Base-by-base conservation (phyloP, 495 filamentous ascomycete genomes). In the Copromyces sp. region DNA sequence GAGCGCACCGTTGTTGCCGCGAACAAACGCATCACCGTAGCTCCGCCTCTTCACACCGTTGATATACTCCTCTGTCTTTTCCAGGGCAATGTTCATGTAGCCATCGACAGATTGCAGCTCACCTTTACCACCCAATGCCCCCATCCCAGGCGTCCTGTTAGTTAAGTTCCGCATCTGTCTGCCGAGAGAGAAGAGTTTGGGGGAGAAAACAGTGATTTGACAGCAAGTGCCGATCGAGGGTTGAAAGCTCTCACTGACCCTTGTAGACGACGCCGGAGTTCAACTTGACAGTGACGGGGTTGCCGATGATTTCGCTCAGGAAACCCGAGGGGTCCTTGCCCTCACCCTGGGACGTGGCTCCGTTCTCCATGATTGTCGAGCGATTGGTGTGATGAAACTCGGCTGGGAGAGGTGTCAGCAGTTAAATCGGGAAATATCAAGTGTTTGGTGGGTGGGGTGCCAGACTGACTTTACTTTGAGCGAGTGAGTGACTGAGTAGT, bases 81-180 rank as follows among this genome's bases (percentile, higher is more conserved):
- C 95, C 3, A 99, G 87, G 24, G 95, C 94, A 75, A 99, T 96
- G 81, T 99, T 98, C 95, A 99, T 98, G 80, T 98, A 99, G 45
- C 96, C 96, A 80, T 99, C 95, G n/a, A 98, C 94, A 0, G 94
- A 97, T 77, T 97, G 93, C n/a, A 97, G 86, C 77, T 96, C 92
- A 44, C 94, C 94, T 97, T 69, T 9, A 68, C 9, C 8, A 0
- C 6, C 16, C 61, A 71, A 42, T 40, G 35, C 53, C 53, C 53
- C 3, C 53, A 65, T 12, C 53, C 32, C 53, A 35, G 53, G 53
- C 29, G 53, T 35, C 12, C 53, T 35, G 53, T 76, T 24, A 75
- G 69, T 39, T 53, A 37, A 37, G 35, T 69, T 72, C 59, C 70
- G 70, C 24, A 17, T 17, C n/a, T 4, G 44, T 29, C 6, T 53